Base-by-base conservation (phyloP, 73 alveolate genomes). In the Paramecium biaurelia region DNA sequence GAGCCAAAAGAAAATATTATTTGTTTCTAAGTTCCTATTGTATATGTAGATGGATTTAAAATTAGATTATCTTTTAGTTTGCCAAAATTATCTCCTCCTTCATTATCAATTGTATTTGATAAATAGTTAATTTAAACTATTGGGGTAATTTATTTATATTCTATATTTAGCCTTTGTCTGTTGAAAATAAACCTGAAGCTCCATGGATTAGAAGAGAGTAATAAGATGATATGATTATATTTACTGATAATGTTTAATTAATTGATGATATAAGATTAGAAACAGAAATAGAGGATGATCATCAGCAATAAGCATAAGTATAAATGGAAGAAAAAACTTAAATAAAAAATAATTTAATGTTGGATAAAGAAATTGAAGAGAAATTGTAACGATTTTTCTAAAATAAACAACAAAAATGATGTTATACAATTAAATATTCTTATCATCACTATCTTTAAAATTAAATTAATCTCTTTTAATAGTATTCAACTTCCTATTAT, bases 131-230 rank as follows among this genome's bases (percentile, higher is more conserved):
- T 93, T n/a, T 68, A 70, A 37, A 85, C 88, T 24, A 57, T 93
- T 26, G 94, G 84, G 20, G 87, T 93, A 87, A 70, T 18, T 53
- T 1, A 53, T 68, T 41, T 1, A 20, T 37, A 14, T 68, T 4
- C 28, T 15, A 28, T 28, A 24, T 41, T 70, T 89, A 89, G 94
- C 94, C 94, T 15, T 45, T 59, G 14, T 57, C 57, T 20, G 93
- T 93, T 30, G 93, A 93, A 74, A 84, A 92, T 15, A 93, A 93
- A 45, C 96, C 96, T 24, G 96, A 93, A 72, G 96, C 96, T 14
- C 96, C 96, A 43, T 93, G 96, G 94, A 92, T 93, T 43, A 93
- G 93, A 53, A 85, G 96, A 26, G 94, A 86, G n/a, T 41, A 89
- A 2, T 70, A 43, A 14, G 92, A 72, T 28, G 94, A 79, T 43